Evolutionary conservation across 2,329 filamentous ascomycete genomes (phyloP).

Genomic region (Neurospora sp.): DNA sequence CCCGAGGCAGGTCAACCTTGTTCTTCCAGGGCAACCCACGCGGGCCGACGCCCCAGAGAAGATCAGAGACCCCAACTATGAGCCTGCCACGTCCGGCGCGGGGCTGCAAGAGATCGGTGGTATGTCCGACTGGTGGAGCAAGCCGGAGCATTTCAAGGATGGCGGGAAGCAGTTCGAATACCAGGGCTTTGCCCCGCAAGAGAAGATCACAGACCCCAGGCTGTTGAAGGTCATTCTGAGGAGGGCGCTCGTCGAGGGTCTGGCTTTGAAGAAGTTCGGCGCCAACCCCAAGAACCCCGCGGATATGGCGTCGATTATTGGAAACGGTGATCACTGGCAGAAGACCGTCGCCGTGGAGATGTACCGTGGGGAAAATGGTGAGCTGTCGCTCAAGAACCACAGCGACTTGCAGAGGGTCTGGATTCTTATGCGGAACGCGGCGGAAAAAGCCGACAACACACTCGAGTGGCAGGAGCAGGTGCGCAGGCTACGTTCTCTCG

Average conservation of each 20-base stretch:
- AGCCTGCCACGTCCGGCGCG: slow-evolving; percentile 34
- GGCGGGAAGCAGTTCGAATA: slow-evolving; percentile 28
- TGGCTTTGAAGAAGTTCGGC: slow-evolving; percentile 30
- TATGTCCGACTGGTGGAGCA: slow-evolving; percentile 43
- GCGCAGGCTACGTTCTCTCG: not conserved
- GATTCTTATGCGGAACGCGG: slow-evolving; percentile 11
- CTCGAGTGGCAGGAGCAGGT: not conserved
- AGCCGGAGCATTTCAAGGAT: slow-evolving; percentile 39
- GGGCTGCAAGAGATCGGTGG: slow-evolving; percentile 38
- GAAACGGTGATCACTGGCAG: slow-evolving; percentile 17
- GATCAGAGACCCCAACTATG: slow-evolving; percentile 30
- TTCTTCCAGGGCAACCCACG: slow-evolving; percentile 14
- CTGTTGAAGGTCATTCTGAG: slow-evolving; percentile 39
- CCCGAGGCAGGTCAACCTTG: slow-evolving; percentile 14
- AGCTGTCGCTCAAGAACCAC: slow-evolving; percentile 29
- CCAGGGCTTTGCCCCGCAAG: slow-evolving; percentile 30
- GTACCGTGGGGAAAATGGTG: slow-evolving; percentile 28
- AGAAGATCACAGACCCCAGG: slow-evolving; percentile 31
- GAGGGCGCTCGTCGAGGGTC: slow-evolving; percentile 42
- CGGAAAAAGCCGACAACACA: not conserved
- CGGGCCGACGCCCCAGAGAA: slow-evolving; percentile 16
- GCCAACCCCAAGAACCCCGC: slow-evolving; percentile 24
- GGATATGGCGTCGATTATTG: slow-evolving; percentile 8
- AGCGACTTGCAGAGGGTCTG: slow-evolving; percentile 17
- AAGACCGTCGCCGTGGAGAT: slow-evolving; percentile 26